Evolutionary conservation across 2,329 filamentous ascomycete species (phyloP).

Genomic region (Neospermospora avenae): DNA sequence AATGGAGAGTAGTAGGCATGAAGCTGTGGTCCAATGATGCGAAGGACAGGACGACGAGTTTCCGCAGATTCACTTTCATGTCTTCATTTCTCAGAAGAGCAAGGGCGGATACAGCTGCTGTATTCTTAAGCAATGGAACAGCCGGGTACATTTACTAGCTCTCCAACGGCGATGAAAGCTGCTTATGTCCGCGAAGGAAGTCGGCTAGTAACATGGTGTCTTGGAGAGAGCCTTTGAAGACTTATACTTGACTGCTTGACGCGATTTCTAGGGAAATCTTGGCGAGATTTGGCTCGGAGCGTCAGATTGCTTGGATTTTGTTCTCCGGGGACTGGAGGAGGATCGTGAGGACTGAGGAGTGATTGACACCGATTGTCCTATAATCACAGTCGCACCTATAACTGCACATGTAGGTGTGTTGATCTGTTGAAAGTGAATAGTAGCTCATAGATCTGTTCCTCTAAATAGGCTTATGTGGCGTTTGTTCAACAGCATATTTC

Average conservation of each 20-base stretch:
- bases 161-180: conserved; percentile 41
- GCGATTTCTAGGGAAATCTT: conserved; percentile 35
- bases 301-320: conserved; percentile 44
- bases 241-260: conserved; percentile 35
- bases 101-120: conserved; percentile 39
- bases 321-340: conserved; percentile 36
- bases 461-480: too few relatives aligned
- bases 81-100: conserved; percentile 26
- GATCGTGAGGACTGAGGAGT: conserved; percentile 40
- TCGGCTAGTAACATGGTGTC: conserved; percentile 38
- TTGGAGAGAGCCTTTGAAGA: conserved; percentile 43
- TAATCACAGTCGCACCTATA: conserved; percentile 44
- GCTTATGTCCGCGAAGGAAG: conserved; percentile 38
- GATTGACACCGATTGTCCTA: conserved; percentile 41
- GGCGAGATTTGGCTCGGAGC: conserved; percentile 40
- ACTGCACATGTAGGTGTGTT: conserved; percentile 37
- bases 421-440: neutral
- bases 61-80: conserved; percentile 31
- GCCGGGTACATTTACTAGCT: conserved; percentile 44
- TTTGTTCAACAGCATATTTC: too few relatives aligned
- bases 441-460: too few relatives aligned
- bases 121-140: conserved; percentile 39
- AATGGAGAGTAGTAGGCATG: conserved; percentile 31
- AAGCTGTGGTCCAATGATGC: conserved; percentile 41
- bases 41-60: conserved; percentile 44